Conservation (phyloP, 116 monocot species). For the Dioscorea cayenensis region DNA sequence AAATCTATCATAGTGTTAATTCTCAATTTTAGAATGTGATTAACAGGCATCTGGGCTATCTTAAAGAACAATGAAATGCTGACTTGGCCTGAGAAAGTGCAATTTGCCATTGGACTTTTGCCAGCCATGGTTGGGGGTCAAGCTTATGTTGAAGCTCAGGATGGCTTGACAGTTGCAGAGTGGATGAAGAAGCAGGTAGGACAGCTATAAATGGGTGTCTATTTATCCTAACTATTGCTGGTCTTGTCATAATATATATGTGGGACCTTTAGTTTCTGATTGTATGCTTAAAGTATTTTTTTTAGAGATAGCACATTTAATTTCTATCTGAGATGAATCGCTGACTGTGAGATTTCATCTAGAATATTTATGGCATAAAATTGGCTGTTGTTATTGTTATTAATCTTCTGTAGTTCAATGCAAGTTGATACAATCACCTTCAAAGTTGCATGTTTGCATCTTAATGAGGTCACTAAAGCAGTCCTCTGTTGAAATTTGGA, state of each 20-base stretch:
- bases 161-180: slow-evolving; percentile 69
- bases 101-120: slow-evolving; percentile 87
- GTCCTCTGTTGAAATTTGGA: too few relatives aligned
- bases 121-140: slow-evolving; percentile 89
- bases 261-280: not conserved
- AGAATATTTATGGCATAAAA: not conserved
- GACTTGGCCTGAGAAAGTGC: slow-evolving; percentile 91
- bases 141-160: slow-evolving; percentile 96
- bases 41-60: slow-evolving; percentile 89
- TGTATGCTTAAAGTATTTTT: too few relatives aligned
- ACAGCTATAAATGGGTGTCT: not conserved
- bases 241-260: not conserved
- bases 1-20: not conserved
- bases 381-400: not conserved
- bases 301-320: not conserved
- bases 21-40: slow-evolving; percentile 2
- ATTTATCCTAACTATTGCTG: not conserved
- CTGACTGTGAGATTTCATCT: not conserved
- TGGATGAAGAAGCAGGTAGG: slow-evolving; percentile 93
- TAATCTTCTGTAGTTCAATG: not conserved
- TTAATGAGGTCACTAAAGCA: not conserved
- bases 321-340: not conserved
- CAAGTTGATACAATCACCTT: not conserved
- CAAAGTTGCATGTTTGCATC: not conserved
- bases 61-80: slow-evolving; percentile 97